Percentiles rank a stretch among this genome's conserved stretches.
Evolutionary conservation across 306 rosid genomes (phyloP).

Genomic region (Dryas alaskensis): DNA sequence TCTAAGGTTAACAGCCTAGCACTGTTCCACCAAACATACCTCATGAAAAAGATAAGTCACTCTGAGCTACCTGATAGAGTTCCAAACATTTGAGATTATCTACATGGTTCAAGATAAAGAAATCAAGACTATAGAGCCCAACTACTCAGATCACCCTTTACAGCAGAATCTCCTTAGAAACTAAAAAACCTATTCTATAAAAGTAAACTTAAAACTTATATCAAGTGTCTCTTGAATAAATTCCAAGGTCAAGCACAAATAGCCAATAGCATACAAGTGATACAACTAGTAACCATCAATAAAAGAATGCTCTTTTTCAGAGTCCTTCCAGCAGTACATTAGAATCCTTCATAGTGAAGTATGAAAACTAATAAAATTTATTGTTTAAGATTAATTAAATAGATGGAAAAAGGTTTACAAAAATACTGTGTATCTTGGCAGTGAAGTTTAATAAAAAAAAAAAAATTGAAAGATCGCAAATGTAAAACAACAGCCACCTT

Average conservation of each 20-base stretch:
- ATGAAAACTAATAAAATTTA: background rate
- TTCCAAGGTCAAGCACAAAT: background rate
- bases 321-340: background rate
- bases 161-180: background rate
- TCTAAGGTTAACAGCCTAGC: background rate
- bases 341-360: background rate
- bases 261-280: background rate
- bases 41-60: background rate
- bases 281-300: background rate
- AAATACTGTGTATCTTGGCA: background rate
- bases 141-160: background rate
- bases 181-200: background rate
- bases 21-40: background rate
- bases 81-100: background rate
- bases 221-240: background rate
- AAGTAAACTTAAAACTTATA: background rate
- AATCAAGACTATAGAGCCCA: background rate
- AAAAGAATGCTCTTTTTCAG: background rate
- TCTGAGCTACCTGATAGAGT: background rate
- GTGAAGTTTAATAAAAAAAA: background rate
- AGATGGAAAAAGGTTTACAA: background rate
- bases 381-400: background rate
- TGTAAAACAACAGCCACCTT: slow-evolving; percentile 1
- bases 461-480: background rate
- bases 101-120: slow-evolving; percentile 1